Evolutionary conservation across 1,139 yeast genomes (phyloP).

Genomic region (Protomyces arabidopsidicola): DNA sequence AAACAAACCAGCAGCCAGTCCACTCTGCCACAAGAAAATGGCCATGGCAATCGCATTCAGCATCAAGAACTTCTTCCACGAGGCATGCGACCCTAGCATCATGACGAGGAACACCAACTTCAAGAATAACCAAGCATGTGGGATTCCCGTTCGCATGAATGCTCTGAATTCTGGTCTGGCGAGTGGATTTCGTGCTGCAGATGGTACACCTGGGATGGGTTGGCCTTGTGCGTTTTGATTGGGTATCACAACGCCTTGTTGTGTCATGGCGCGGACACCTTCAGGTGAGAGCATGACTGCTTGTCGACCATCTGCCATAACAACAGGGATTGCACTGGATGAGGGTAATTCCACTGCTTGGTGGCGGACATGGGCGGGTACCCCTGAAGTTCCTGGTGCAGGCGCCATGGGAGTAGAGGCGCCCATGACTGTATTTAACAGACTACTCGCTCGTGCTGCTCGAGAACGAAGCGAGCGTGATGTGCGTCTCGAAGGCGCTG

Average conservation of each 20-base stretch:
- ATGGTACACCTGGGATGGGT: not conserved
- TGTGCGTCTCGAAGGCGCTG: not conserved
- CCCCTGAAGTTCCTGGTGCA: not conserved
- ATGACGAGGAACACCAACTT: constrained; percentile 16
- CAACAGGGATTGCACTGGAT: constrained; percentile 16
- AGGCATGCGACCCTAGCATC: constrained; percentile 12
- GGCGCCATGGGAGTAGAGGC: not conserved
- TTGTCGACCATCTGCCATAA: constrained; percentile 15
- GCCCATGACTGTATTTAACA: not conserved
- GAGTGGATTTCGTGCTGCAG: not conserved
- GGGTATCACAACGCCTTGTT: constrained; percentile 3
- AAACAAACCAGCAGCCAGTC: constrained; percentile 2
- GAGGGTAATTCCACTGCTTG: constrained; percentile 22
- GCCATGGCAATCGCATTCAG: constrained; percentile 7
- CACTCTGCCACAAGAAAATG: constrained; percentile 26
- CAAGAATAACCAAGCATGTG: constrained; percentile 19
- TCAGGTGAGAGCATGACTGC: constrained; percentile 23
- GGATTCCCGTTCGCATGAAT: constrained; percentile 6
- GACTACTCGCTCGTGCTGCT: not conserved
- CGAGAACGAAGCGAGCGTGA: not conserved
- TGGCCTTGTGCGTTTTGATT: constrained; percentile 1
- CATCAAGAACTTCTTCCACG: constrained; percentile 14
- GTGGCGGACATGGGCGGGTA: not conserved
- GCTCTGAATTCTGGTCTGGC: not conserved
- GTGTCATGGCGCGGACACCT: constrained; percentile 23